phyloP scores from a whole-genome alignment of 179 eudicot species.

The Sideroxylon spinosum region DNA sequence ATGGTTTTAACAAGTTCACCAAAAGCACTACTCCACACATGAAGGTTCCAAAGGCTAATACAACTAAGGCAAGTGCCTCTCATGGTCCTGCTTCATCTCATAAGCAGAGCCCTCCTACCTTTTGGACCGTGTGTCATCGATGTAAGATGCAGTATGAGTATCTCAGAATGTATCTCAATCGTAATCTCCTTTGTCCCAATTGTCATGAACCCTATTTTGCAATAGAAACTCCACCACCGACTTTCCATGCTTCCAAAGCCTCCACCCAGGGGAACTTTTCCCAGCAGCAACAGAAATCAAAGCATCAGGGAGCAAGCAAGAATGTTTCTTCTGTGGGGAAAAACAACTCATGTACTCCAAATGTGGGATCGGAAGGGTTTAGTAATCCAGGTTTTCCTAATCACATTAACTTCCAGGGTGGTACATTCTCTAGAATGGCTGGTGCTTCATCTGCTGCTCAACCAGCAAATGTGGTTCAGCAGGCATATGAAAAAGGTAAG shows the following conservation, averaged over 20 bases:
- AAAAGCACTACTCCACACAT: constrained; percentile 37
- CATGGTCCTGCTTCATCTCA: constrained; percentile 12
- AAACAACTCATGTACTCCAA: constrained; percentile 14
- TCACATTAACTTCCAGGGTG: too few species aligned
- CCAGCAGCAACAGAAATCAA: constrained; percentile 21
- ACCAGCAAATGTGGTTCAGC: constrained; percentile 61
- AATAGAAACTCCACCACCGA: constrained; percentile 40
- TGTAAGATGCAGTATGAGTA: neutral
- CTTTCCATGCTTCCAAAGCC: constrained; percentile 28
- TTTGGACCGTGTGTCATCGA: neutral
- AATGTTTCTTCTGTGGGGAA: neutral
- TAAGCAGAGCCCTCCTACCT: neutral
- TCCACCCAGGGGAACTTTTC: constrained; percentile 25
- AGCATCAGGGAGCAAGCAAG: constrained; percentile 24
- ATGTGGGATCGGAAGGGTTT: too few species aligned
- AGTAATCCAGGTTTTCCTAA: too few species aligned
- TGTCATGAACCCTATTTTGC: constrained; percentile 53
- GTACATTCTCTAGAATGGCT: too few species aligned
- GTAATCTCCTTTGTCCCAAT: constrained; percentile 47
- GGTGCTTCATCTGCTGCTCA: constrained; percentile 20
- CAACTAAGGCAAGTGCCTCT: constrained; percentile 26
- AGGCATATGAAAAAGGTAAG: constrained; percentile 60
- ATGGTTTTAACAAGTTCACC: constrained; percentile 57
- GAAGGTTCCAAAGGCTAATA: constrained; percentile 27
- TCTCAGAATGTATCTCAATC: constrained; percentile 35